Evolutionary conservation across 176 grass and related monocot genomes (phyloP).

Genomic region (Aegilops speltoides): DNA sequence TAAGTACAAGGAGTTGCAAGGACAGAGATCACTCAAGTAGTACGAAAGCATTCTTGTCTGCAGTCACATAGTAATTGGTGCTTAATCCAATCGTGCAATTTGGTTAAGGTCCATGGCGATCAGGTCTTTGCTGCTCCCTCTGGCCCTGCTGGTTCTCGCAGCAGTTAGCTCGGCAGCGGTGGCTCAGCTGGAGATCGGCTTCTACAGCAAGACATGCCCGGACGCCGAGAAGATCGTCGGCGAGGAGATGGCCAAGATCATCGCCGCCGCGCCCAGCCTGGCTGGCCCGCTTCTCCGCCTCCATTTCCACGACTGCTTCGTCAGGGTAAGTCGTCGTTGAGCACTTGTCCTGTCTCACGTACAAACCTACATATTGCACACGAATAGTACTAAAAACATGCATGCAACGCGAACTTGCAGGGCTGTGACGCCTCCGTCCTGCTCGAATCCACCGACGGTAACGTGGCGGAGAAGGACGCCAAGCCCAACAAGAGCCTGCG

Average conservation of each 20-base stretch:
- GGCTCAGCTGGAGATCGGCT: conserved; percentile 2
- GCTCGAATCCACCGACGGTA: conserved; percentile 28
- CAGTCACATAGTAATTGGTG: neutral
- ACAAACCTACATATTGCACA: too few relatives aligned
- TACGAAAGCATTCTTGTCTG: neutral
- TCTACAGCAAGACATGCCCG: conserved; percentile 16
- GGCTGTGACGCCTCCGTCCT: conserved; percentile 71
- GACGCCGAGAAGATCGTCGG: neutral
- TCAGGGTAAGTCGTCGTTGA: neutral
- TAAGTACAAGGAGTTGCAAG: neutral
- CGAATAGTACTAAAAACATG: neutral
- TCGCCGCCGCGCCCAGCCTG: neutral
- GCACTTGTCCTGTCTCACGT: too few relatives aligned
- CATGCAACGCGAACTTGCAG: neutral
- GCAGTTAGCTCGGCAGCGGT: conserved; percentile 20
- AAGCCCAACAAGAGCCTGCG: conserved; percentile 54
- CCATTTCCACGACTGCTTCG: conserved; percentile 14
- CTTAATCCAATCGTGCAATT: neutral
- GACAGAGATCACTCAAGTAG: neutral
- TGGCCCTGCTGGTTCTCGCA: neutral
- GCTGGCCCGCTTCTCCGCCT: neutral
- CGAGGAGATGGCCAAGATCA: conserved; percentile 2
- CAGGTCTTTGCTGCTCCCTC: neutral
- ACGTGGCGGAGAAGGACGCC: conserved; percentile 49
- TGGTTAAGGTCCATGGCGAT: neutral